Evolutionary conservation across 164 flowering plant species (phyloP).

Genomic region (Macadamia integrifolia): DNA sequence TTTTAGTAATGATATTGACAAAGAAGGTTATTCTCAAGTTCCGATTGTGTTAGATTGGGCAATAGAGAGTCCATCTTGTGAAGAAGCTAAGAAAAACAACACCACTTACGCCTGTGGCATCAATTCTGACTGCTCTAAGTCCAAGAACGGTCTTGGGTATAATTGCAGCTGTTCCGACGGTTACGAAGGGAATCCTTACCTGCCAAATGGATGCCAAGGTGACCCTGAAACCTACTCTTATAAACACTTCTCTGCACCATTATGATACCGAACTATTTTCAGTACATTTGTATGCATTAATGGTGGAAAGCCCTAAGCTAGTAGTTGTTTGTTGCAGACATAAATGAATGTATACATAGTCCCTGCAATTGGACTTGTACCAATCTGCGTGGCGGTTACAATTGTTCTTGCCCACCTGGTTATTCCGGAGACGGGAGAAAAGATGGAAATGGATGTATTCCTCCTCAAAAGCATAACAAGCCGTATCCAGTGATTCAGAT

Average conservation of each 20-base stretch:
- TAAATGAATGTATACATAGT: conserved; percentile 21
- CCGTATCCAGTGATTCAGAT: conserved; percentile 17
- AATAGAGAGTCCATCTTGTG: conserved; percentile 16
- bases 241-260: background rate
- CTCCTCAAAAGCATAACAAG: too few species aligned
- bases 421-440: conserved; percentile 22
- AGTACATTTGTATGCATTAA: too few species aligned
- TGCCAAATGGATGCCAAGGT: conserved; percentile 38
- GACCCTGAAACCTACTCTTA: too few species aligned
- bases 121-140: conserved; percentile 24
- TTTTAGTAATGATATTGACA: background rate
- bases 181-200: conserved; percentile 36
- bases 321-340: conserved; percentile 18
- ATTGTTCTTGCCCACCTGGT: conserved; percentile 25
- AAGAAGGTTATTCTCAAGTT: too few species aligned
- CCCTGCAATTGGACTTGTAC: conserved; percentile 20
- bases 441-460: conserved; percentile 24
- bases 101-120: conserved; percentile 16
- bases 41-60: conserved; percentile 36
- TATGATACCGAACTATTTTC: too few species aligned
- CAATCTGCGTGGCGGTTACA: conserved; percentile 20
- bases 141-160: too few species aligned
- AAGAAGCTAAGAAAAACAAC: conserved; percentile 9
- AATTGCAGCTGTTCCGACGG: conserved; percentile 23
- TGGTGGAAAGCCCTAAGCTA: too few species aligned